Evolutionary conservation across 108 stramenopile species (phyloP), one percentile per base, ranked within the genome.

Genomic region (Nitzschia sp.): DNA sequence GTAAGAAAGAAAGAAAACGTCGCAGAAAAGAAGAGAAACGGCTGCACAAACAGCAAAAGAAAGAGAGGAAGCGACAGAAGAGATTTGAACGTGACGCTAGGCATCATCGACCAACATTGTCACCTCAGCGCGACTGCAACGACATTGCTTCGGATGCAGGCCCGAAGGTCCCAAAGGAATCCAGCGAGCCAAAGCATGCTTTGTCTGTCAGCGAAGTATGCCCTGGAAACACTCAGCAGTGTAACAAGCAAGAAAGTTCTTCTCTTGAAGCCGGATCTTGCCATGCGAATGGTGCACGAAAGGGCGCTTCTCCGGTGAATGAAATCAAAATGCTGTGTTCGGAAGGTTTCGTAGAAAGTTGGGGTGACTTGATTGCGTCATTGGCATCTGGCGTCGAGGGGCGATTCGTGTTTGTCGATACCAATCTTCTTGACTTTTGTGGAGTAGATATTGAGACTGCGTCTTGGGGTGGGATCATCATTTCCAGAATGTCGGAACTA

Each of bases 381-480:
- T 56, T 91, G 7, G 81, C 76, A 14, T 61, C 79, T 41, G 3
- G 22, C 1, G 22, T 3, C 1, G 12, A 17, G 2, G 11, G 6
- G 46, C 0, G 17, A 24, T 48, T 29, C 21, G 37, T 39, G 41
- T 65, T 91, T 41, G 48, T 63, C 11, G 90, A 91, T 59, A 79
- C 81, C 22, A 70, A 73, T 14, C 57, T 91, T 37, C 55, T 88
- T 11, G 87, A 88, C 48, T 34, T 52, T 25, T 63, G 67, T 26
- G 83, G 73, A 10, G 84, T 83, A 3, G 90, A 91, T 57, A 75
- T 91, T 57, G 90, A 91, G 53, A 53, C 77, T 5, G 63, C 77
- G 17, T 62, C 53, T 48, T 34, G 77, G 8, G 76, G 72, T 11
- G 84, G 79, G 7, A 50, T 86, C 9, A 51, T 91, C 29, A 70